A percentile compares a stretch with the other conserved stretches of the same genome.
phyloP scores from a whole-genome alignment of 352 stramenopile species.

The Pythium sp. region DNA sequence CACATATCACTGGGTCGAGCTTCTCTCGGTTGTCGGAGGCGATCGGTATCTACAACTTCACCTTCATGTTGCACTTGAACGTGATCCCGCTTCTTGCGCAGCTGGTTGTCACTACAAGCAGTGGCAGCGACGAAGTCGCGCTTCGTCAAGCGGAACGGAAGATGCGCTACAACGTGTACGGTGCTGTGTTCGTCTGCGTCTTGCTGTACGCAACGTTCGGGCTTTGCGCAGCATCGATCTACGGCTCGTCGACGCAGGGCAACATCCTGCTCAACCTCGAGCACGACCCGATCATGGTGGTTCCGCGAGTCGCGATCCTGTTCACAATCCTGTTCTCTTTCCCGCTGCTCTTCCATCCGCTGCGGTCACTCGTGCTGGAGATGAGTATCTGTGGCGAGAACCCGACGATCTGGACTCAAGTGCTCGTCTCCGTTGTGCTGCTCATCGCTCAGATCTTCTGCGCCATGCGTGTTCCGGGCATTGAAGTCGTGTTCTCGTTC shows the following conservation, averaged over 20 bases:
- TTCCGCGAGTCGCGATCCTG: slow-evolving; percentile 62
- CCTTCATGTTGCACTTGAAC: slow-evolving; percentile 81
- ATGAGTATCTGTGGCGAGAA: slow-evolving; percentile 34
- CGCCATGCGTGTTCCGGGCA: slow-evolving; percentile 50
- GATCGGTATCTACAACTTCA: slow-evolving; percentile 84
- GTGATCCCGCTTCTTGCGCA: slow-evolving; percentile 70
- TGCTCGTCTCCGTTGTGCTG: slow-evolving; percentile 38
- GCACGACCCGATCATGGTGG: slow-evolving; percentile 64
- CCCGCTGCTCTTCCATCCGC: slow-evolving; percentile 67
- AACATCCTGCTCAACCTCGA: slow-evolving; percentile 82
- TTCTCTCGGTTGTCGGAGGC: slow-evolving; percentile 57
- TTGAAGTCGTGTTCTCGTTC: slow-evolving; percentile 76
- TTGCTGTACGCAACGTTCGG: slow-evolving; percentile 66
- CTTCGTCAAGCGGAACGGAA: slow-evolving; percentile 22
- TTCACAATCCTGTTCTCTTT: slow-evolving; percentile 78
- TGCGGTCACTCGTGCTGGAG: slow-evolving; percentile 62
- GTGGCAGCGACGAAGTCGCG: slow-evolving; percentile 13
- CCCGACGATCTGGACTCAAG: slow-evolving; percentile 22
- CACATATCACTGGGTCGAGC: background rate
- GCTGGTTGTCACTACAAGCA: slow-evolving; percentile 29
- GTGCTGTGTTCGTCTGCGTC: slow-evolving; percentile 44
- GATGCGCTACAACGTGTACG: slow-evolving; percentile 49
- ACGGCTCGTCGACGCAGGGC: slow-evolving; percentile 52
- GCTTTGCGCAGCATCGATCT: slow-evolving; percentile 55
- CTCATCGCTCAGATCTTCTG: slow-evolving; percentile 46